Evolutionary conservation across 2,329 filamentous ascomycete species (phyloP), one percentile per base, ranked within the genome.

Genomic region (Monosporascus ibericus): DNA sequence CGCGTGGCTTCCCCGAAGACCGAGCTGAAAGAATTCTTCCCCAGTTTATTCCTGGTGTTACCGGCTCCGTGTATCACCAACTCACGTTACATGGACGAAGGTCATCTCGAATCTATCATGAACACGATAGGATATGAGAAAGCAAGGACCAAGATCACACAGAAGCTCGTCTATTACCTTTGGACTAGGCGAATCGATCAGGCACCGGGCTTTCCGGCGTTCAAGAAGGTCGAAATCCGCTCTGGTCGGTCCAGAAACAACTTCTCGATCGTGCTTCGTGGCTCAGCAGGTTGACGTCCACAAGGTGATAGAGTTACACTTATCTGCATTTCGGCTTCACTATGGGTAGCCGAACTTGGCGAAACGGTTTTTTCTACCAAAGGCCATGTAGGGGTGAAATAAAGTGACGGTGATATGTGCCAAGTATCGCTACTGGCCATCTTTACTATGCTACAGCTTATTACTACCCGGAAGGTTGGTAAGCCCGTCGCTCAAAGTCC

Each of bases 81-180:
- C 67, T 96, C 92, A 17, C 82, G 94, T 48, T 99, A 99, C 66
- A 81, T 96, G 65, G 86, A 90, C 51, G 84, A 92, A 56, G 68
- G 75, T 18, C 79, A 82, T 49, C 70, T 99, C 22, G 70, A 79
- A 7, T 76, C 78, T 4, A 89, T 99, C 54, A 90, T 97, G 89
- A 68, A 69, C 3, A 81, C 79, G 47, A 70, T 99, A 38, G 92
- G 92, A 1, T 97, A 92, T 67, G 69, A 69, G 14, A 70, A 85
- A 61, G 67, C 79, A 9, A 75, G 82, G 61, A 80, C 76, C 58
- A 96, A 95, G 71, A 75, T 84, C 58, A 94, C 89, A 1, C 79
- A 86, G 44, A 95, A 96, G 70, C 75, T 99, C 48, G 84, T 90
- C 22, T 97, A 96, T 69, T 92, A 91, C 58, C 76, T 97, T n/a